Evolutionary conservation across 2,329 filamentous ascomycete genomes (phyloP).

Genomic region (Lasiodiplodia sp.): DNA sequence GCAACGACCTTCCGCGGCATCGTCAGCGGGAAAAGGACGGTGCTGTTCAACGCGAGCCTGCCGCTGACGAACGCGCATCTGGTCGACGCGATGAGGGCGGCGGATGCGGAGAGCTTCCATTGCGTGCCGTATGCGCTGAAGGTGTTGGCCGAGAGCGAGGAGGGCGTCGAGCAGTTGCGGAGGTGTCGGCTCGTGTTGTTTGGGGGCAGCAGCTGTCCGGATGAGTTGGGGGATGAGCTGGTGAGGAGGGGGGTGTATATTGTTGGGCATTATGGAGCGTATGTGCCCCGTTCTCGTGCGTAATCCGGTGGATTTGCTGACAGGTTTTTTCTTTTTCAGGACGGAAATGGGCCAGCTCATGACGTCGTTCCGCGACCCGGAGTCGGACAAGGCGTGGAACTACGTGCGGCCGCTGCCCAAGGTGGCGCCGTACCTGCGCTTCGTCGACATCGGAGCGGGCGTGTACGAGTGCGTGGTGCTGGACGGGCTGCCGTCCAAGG

Average conservation of each 20-base stretch:
- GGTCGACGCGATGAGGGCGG: slow-evolving; percentile 51
- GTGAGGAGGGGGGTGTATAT: slow-evolving; percentile 63
- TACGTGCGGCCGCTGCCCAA: slow-evolving; percentile 59
- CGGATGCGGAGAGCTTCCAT: slow-evolving; percentile 62
- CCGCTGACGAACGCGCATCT: slow-evolving; percentile 62
- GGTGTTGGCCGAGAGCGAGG: slow-evolving; percentile 64
- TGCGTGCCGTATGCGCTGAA: slow-evolving; percentile 71
- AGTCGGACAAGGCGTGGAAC: slow-evolving; percentile 65
- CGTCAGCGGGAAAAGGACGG: slow-evolving; percentile 56
- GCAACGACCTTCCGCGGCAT: slow-evolving; percentile 31
- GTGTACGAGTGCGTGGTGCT: slow-evolving; percentile 35
- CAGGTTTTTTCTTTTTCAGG: background rate
- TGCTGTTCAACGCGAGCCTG: slow-evolving; percentile 62
- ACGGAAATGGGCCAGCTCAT: slow-evolving; percentile 70
- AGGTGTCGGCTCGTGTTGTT: slow-evolving; percentile 62
- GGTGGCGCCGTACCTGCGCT: slow-evolving; percentile 45
- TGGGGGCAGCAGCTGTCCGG: slow-evolving; percentile 65
- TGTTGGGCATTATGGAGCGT: slow-evolving; percentile 64
- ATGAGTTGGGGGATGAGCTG: slow-evolving; percentile 64
- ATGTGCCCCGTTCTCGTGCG: slow-evolving; percentile 33
- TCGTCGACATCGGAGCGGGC: slow-evolving; percentile 6
- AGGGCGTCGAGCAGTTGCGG: slow-evolving; percentile 59
- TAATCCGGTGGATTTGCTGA: background rate
- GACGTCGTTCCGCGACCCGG: slow-evolving; percentile 61
- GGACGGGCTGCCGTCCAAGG: slow-evolving; percentile 40